Evolutionary conservation across 768 basidiomycete species (phyloP), one percentile per base, ranked within the genome.

Genomic region (Atractiella rhizophila): DNA sequence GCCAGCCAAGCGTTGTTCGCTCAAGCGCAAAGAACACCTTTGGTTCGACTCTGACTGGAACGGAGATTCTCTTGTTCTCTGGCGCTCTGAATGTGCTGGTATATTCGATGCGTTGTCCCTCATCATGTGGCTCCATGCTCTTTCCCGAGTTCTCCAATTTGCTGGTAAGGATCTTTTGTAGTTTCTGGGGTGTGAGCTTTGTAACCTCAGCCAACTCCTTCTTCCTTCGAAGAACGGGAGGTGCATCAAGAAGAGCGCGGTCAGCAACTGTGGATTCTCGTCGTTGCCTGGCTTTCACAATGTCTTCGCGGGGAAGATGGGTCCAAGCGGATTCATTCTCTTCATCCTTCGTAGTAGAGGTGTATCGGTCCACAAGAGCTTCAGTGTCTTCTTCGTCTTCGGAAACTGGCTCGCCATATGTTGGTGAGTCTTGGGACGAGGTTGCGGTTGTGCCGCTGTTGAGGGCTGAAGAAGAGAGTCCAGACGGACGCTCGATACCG

Each of bases 11-110:
- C n/a, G n/a, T n/a, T n/a, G 86, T 96, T 46, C 88, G 67, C 59
- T 94, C 86, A 28, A 76, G 74, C 5, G 91, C 91, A 57, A 94
- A 98, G 56, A 86, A 88, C 4, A 91, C 85, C 62, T 98, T 98
- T 23, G 91, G 91, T 58, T 98, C 91, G 35, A 98, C 70, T 40
- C 91, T 70, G n/a, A 98, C 76, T 20, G 88, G 85, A 3, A 96
- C 71, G 0, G 83, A 71, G 43, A 98, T 86, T 48, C 68, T 67
- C 64, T 94, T 94, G 10, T 86, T 86, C 30, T 66, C 60, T 0
- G 80, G 77, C 1, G 86, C 88, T 20, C 57, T 63, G 73, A 75
- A 80, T 44, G 70, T 68, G 41, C 74, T 53, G 16, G 61, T 57
- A 46, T 62, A 63, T 35, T 61, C 58, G 13, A 57, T 53, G 18